Evolutionary conservation across 495 filamentous ascomycete genomes (phyloP), one percentile per base, ranked within the genome.

Genomic region (Friedmanniomyces simplex): DNA sequence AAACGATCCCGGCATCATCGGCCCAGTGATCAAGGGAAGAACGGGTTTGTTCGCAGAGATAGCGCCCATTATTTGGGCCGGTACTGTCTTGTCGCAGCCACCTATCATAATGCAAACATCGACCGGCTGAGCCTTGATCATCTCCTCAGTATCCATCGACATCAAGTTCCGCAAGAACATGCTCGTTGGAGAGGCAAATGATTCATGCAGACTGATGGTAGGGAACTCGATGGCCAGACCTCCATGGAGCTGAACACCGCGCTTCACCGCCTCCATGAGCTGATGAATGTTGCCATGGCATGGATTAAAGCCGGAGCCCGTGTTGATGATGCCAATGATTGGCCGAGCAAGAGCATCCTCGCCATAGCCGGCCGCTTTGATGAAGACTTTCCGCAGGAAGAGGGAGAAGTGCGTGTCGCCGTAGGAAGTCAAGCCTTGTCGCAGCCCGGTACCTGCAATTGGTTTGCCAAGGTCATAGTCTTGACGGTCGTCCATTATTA

Each of bases 71-170:
- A 85, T 64, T 63, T 85, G 83, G 18, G 82, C 83, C 4, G 83
- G 82, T 0, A 81, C 78, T 0, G 83, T 85, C 66, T 86, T 86
- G 57, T 86, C 83, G 60, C 83, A 85, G 7, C 82, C 83, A 37
- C 83, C 83, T 57, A 86, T 79, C 65, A 85, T 72, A 25, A 86
- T 74, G 43, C 79, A 80, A 0, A 78, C 79, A 67, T 85, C 82
- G 10, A 83, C 70, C 0, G 83, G 82, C 66, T 85, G 82, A 14
- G 82, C 82, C 25, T 66, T 63, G 21, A 86, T 78, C 83, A 86
- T 85, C 69, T 85, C 83, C 65, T 86, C 83, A 0, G 83, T 85
- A 63, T 86, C 82, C 81, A 86, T 83, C 60, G 79, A 81, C 82
- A 86, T 85, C 43, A 85, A 52, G 63, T 85, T 86, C 43, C 83